Base-by-base conservation (phyloP, 1,284 basidiomycete genomes). In the Sphagnurus paluster region DNA sequence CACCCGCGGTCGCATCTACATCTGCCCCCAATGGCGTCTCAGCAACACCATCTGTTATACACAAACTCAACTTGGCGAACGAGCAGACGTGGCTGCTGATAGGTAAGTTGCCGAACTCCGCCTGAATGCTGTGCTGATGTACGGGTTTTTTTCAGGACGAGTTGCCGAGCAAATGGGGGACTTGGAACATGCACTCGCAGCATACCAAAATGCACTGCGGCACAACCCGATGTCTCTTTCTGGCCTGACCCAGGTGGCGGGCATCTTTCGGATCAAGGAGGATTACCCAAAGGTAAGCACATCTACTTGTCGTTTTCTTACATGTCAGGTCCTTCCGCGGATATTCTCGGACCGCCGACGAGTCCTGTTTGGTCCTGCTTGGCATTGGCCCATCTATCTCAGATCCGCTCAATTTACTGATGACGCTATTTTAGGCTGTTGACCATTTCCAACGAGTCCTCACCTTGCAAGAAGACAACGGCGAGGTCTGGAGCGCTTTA, bases 391-490 rank as follows among this genome's bases (percentile, higher is more conserved):
- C 58, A n/a, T 52, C 57, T 54, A 57, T 61, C 55, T 61, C 40
- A 56, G 61, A 65, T 66, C 57, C 46, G 37, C 56, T 50, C 47
- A 53, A 62, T 61, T 46, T 53, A 57, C 65, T 49, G 24, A 60
- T 71, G 70, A 75, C 70, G 71, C 74, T 66, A 59, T 51, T 70
- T 66, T 65, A 93, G 87, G 94, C 95, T 42, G 84, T 98, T 65
- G 95, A 97, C 48, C 96, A 89, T 70, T 97, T 96, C 65, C 91
- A 96, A 64, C 86, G 92, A 42, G 93, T 94, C 30, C 78, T 98
- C 50, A 77, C 79, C 60, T 79, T 96, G 50, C 87, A 95, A 65
- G 85, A 90, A 69, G 90, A 93, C 67, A 94, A 94, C 66, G 93
- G 93, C 61, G 92, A 96, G 72, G 88, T 94, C 48, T 96, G 93